Conservation (phyloP, 2,329 filamentous ascomycete genomes). For the Ceratocystis variospora region DNA sequence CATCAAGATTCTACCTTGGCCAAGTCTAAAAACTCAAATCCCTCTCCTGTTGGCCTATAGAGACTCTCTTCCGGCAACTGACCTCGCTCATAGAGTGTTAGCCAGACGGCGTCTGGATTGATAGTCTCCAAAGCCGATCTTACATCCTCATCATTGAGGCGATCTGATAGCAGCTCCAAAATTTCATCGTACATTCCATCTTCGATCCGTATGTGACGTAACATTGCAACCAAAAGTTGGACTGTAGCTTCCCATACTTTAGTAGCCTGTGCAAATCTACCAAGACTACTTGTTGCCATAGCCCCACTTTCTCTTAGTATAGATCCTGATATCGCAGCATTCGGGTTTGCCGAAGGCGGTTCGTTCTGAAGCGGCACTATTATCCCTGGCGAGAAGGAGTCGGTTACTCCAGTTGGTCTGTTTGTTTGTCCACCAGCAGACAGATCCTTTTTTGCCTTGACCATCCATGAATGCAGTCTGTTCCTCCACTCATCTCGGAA, state of each 20-base stretch:
- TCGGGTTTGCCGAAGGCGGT: neutral
- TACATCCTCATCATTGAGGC: slow-evolving; percentile 36
- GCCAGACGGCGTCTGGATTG: slow-evolving; percentile 67
- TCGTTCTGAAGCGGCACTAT: slow-evolving; percentile 8
- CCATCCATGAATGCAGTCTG: slow-evolving; percentile 30
- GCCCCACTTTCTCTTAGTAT: neutral
- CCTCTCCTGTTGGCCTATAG: slow-evolving; percentile 32
- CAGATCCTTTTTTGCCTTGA: slow-evolving; percentile 31
- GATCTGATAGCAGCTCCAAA: slow-evolving; percentile 44
- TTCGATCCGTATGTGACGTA: slow-evolving; percentile 48
- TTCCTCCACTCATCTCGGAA: slow-evolving; percentile 60
- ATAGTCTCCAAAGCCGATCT: slow-evolving; percentile 45
- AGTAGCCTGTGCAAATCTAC: slow-evolving; percentile 45
- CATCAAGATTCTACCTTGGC: neutral
- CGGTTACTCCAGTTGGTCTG: neutral
- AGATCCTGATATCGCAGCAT: neutral
- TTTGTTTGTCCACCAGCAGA: slow-evolving; percentile 20
- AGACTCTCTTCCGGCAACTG: slow-evolving; percentile 25
- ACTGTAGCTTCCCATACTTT: slow-evolving; percentile 53
- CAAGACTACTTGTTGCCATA: slow-evolving; percentile 29
- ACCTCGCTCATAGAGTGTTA: slow-evolving; percentile 41
- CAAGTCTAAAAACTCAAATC: slow-evolving; percentile 29
- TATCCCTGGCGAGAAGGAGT: neutral
- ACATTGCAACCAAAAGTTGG: slow-evolving; percentile 44
- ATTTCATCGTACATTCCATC: slow-evolving; percentile 60